A percentile compares a stretch with the other conserved stretches of the same genome.
Conservation (phyloP, 352 stramenopile genomes). For the Globisporangium solare region DNA sequence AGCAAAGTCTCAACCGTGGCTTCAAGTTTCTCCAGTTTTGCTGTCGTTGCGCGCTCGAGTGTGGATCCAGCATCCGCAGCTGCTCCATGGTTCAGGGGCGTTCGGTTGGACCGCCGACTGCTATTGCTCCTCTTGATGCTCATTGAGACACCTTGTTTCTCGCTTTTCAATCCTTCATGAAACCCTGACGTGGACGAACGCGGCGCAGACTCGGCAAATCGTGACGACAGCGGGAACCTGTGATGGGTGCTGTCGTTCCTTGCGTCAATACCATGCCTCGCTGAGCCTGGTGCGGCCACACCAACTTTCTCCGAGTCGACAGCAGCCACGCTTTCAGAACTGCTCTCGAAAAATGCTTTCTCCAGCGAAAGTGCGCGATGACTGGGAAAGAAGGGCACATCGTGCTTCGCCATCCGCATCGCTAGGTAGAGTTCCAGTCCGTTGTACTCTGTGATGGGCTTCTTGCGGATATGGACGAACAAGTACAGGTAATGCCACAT, state of each 20-base stretch:
- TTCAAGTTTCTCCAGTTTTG: slow-evolving; percentile 53
- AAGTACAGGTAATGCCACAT: slow-evolving; percentile 82
- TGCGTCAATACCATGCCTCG: neutral
- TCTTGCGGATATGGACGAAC: slow-evolving; percentile 79
- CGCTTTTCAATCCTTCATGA: too few species aligned
- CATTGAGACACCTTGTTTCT: neutral
- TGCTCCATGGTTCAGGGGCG: neutral
- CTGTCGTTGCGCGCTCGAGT: slow-evolving; percentile 16
- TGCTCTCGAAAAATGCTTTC: slow-evolving; percentile 6
- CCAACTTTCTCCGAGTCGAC: slow-evolving; percentile 2
- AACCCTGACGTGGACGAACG: neutral
- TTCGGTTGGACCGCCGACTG: neutral
- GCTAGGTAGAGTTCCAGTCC: slow-evolving; percentile 78
- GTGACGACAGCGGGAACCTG: slow-evolving; percentile 1
- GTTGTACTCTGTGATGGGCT: slow-evolving; percentile 73
- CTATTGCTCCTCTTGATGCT: neutral
- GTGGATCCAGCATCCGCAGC: neutral
- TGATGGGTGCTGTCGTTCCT: neutral
- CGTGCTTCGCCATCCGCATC: slow-evolving; percentile 68
- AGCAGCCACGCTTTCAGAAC: neutral
- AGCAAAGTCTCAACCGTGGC: slow-evolving; percentile 32
- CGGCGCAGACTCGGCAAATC: neutral
- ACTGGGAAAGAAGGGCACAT: slow-evolving; percentile 73
- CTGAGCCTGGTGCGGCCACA: slow-evolving; percentile 12
- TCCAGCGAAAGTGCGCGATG: slow-evolving; percentile 56